Evolutionary conservation across 257 asterid genomes (phyloP), one percentile per base, ranked within the genome.

Genomic region (Cruciata laevipes): DNA sequence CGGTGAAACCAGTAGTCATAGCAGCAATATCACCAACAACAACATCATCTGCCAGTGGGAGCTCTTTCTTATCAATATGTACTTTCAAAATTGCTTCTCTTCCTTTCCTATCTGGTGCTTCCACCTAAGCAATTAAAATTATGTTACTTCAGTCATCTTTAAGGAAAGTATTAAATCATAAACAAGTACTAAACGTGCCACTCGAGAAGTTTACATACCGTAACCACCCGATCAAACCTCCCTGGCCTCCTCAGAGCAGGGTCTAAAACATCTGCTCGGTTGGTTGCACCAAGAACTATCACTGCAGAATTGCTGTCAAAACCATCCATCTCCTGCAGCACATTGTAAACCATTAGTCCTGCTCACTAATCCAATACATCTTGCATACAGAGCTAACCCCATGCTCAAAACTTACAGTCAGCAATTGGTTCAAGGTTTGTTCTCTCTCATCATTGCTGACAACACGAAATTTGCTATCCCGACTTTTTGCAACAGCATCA

Each of bases 401-500:
- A 65, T 57, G 47, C 67, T 56, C 74, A 72, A 63, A 57, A 33
- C 97, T 76, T 85, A 94, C 99, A 67, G 98, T 90, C 68, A 94
- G 99, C 69, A 90, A 89, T 81, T 94, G 99, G 76, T 94, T 94
- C 77, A 90, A 79, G 74, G 99, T 94, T 77, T 90, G 98, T 71
- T 94, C 99, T 77, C 99, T 81, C 78, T 94, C 98, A 77, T 94
- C 99, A 83, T 94, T 94, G 79, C 96, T 94, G 77, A 83, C 98
- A 69, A 88, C 76, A 65, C 98, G 96, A 73, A 83, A 89, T 80
- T 74, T 89, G 65, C 99, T 97, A 81, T 94, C 99, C 71, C 98
- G 98, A 74, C 96, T 94, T 88, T 94, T 94, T 74, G 99, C 99
- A 37, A 94, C 99, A 52, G 98, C 99, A 83, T 94, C 99, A 83